Evolutionary conservation across 306 rosid species (phyloP).

Genomic region (Cicer bijugum): DNA sequence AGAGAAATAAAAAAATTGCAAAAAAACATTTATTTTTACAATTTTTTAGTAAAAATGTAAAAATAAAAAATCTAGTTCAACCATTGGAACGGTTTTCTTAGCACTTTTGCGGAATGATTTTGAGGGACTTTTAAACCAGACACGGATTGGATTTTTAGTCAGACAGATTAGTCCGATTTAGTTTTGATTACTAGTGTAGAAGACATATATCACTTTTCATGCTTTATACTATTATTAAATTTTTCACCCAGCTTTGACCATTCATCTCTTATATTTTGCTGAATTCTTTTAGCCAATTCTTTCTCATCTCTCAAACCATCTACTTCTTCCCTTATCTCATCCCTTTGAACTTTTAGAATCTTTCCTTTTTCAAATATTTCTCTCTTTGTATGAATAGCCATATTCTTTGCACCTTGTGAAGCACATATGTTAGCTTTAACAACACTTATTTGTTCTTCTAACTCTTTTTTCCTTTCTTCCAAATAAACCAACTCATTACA

Average conservation of each 20-base stretch:
- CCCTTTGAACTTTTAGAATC: constrained; percentile 30
- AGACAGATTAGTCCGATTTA: too few species aligned
- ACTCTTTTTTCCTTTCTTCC: constrained; percentile 6
- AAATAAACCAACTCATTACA: constrained; percentile 21
- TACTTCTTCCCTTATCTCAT: constrained; percentile 28
- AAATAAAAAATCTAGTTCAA: too few species aligned
- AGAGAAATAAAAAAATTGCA: too few species aligned
- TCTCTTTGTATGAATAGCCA: background rate
- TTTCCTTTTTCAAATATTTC: constrained; percentile 26
- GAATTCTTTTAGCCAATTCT: constrained; percentile 21
- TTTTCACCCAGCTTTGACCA: constrained; percentile 33
- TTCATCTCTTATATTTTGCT: constrained; percentile 25
- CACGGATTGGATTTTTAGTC: too few species aligned
- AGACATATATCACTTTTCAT: background rate
- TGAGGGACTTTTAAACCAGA: too few species aligned
- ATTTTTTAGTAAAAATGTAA: too few species aligned
- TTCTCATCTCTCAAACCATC: constrained; percentile 19
- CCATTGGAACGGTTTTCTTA: too few species aligned
- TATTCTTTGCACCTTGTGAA: constrained; percentile 16
- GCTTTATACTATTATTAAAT: background rate
- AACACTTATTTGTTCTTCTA: constrained; percentile 20
- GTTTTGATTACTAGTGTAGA: too few species aligned
- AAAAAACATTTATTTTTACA: too few species aligned
- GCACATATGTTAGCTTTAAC: constrained; percentile 15
- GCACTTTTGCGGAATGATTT: too few species aligned